These are phyloP conservation scores for Dioscorea zingiberensis DNA, from an alignment of 106 monocot genomes.

Conservation along the genomic window DNA sequence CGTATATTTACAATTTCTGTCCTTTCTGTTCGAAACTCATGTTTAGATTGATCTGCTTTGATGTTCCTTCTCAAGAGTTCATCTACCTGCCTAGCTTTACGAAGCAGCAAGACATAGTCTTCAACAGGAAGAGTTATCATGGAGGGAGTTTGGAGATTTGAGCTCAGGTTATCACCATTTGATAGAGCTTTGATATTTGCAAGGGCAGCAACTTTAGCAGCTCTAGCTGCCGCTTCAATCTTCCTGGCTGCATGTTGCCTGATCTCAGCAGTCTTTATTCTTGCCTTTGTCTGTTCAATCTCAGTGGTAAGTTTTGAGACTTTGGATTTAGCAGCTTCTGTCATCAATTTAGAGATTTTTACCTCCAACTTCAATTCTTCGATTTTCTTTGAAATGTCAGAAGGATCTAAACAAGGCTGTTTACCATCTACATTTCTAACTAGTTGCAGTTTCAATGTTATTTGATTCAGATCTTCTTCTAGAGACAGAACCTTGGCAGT, in stretches of 20 bases:
- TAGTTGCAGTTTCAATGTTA: conserved; percentile 31
- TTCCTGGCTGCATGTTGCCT: conserved; percentile 62
- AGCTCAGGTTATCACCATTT: conserved; percentile 15
- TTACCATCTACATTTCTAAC: conserved; percentile 17
- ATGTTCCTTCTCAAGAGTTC: conserved; percentile 43
- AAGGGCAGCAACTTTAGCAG: conserved; percentile 49
- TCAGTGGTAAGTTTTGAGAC: conserved; percentile 40
- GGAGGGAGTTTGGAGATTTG: conserved; percentile 6
- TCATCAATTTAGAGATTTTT: conserved; percentile 43
- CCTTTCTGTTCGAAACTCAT: conserved; percentile 29
- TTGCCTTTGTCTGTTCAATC: conserved; percentile 46
- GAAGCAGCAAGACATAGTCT: conserved; percentile 44
- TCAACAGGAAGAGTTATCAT: conserved; percentile 34
- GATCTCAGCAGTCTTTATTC: conserved; percentile 51
- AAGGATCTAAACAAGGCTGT: conserved; percentile 9
- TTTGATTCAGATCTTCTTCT: conserved; percentile 59
- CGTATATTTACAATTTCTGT: conserved; percentile 45
- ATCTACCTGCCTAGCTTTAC: conserved; percentile 50
- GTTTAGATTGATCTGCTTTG: conserved; percentile 49
- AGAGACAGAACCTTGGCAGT: conserved; percentile 38
- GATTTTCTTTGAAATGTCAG: conserved; percentile 38
- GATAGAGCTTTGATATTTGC: conserved; percentile 47
- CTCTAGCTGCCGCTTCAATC: conserved; percentile 76
- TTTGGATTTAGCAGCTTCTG: conserved; percentile 45
- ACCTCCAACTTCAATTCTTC: conserved; percentile 56